Percentiles rank a stretch among this genome's conserved stretches.
These are phyloP conservation scores for Suillus sp. DNA, from an alignment of 768 basidiomycete species.

Conservation along the genomic window DNA sequence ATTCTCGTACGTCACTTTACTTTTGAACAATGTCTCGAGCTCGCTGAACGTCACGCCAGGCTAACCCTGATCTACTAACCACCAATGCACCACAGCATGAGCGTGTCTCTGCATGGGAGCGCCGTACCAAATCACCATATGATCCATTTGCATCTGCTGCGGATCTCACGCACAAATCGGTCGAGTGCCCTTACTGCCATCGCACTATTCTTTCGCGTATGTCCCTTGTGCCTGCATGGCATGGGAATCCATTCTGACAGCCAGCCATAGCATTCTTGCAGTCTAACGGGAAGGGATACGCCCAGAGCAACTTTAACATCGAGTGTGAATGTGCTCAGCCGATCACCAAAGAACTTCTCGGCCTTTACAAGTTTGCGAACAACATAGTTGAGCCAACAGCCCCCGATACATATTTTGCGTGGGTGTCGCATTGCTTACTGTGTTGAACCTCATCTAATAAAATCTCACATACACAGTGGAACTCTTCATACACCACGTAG, in stretches of 20 bases:
- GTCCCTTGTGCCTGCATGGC: conserved; percentile 1
- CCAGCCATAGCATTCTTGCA: conserved; percentile 39
- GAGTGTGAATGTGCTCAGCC: conserved; percentile 38
- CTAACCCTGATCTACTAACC: conserved; percentile 4
- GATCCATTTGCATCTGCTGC: conserved; percentile 31
- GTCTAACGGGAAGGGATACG: conserved; percentile 44
- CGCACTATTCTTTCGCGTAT: conserved; percentile 23
- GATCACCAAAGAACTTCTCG: conserved; percentile 42
- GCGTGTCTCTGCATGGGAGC: conserved; percentile 13
- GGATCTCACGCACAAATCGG: conserved; percentile 19
- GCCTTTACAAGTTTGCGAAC: conserved; percentile 39
- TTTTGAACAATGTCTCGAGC: neutral
- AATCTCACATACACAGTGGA: conserved; percentile 27
- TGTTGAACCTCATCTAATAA: neutral
- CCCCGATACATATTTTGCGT: conserved; percentile 33
- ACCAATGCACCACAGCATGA: conserved; percentile 6
- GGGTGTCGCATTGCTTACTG: conserved; percentile 16
- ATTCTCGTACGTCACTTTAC: conserved; percentile 16
- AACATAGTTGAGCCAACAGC: conserved; percentile 30
- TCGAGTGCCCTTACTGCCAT: conserved; percentile 36
- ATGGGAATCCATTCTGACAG: conserved; percentile 8
- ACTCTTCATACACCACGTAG: conserved; percentile 32
- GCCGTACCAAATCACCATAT: conserved; percentile 21
- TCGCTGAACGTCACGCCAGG: neutral
- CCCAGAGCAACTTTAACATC: conserved; percentile 42